Percentiles rank a stretch among this genome's conserved stretches.
Evolutionary conservation across 169 alveolate species (phyloP).

Genomic region (Cryptosporidium canis): DNA sequence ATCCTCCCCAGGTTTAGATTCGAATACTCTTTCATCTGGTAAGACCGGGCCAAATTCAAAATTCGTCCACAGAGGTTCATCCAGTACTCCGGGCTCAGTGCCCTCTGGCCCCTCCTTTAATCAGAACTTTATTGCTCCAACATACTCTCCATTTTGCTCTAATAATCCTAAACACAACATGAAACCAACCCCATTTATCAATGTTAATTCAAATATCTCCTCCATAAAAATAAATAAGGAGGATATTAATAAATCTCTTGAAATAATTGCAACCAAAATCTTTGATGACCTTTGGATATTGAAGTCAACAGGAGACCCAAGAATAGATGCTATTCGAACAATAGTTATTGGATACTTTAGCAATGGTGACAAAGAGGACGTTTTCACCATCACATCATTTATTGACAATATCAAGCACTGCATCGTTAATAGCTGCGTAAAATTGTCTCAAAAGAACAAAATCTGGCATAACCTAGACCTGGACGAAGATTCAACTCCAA

Average conservation of each 20-base stretch:
- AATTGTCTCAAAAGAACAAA: not conserved
- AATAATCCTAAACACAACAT: slow-evolving; percentile 1
- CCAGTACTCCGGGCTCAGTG: not conserved
- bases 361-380: slow-evolving; percentile 10
- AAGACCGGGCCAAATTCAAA: slow-evolving; percentile 1
- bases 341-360: slow-evolving; percentile 20
- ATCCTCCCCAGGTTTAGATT: not conserved
- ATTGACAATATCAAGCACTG: slow-evolving; percentile 48
- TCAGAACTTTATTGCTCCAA: slow-evolving; percentile 65
- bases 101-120: slow-evolving; percentile 5
- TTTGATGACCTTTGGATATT: slow-evolving; percentile 68
- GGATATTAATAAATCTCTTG: slow-evolving; percentile 48
- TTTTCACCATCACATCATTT: slow-evolving; percentile 64
- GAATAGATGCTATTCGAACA: slow-evolving; percentile 37
- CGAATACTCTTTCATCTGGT: slow-evolving; percentile 6
- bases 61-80: not conserved
- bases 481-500: not conserved
- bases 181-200: slow-evolving; percentile 11
- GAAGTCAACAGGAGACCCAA: slow-evolving; percentile 47
- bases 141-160: slow-evolving; percentile 42
- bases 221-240: slow-evolving; percentile 34
- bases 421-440: slow-evolving; percentile 25
- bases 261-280: slow-evolving; percentile 37
- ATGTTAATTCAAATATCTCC: slow-evolving; percentile 16
- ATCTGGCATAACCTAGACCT: slow-evolving; percentile 14